phyloP scores from a whole-genome alignment of 805 yeast species.

The Nakazawaea populi region DNA sequence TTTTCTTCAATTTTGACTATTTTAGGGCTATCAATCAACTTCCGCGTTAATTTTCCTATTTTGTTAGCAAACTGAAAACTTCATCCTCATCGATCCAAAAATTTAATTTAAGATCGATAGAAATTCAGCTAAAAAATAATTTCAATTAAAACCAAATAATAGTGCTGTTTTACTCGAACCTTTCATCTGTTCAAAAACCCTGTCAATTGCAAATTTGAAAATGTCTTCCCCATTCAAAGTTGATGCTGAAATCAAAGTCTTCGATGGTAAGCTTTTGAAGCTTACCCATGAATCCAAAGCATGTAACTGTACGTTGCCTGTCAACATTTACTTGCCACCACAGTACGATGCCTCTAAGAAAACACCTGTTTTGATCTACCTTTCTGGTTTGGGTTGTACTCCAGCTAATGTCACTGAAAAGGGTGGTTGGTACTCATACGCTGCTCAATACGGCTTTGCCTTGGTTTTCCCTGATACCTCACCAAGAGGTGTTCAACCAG shows the following conservation, averaged over 20 bases:
- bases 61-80: too few relatives aligned
- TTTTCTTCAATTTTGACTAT: too few relatives aligned
- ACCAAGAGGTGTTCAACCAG: constrained; percentile 74
- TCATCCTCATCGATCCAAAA: too few relatives aligned
- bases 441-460: constrained; percentile 78
- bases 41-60: too few relatives aligned
- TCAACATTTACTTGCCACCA: constrained; percentile 78
- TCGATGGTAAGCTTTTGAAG: constrained; percentile 74
- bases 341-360: constrained; percentile 29
- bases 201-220: too few relatives aligned
- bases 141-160: neutral
- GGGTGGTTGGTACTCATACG: constrained; percentile 80
- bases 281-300: constrained; percentile 63
- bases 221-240: constrained; percentile 36
- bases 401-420: constrained; percentile 93
- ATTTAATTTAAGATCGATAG: too few relatives aligned
- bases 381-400: constrained; percentile 89
- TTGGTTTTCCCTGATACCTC: constrained; percentile 95
- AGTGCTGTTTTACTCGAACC: neutral
- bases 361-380: constrained; percentile 71
- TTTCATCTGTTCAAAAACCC: too few relatives aligned
- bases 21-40: too few relatives aligned
- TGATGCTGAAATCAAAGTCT: constrained; percentile 49
- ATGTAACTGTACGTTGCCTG: constrained; percentile 71
- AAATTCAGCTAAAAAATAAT: neutral